A percentile compares a stretch with the other conserved stretches of the same genome.
Conservation (phyloP, 148 eudicot species). For the Rhododendron griersonianum region DNA sequence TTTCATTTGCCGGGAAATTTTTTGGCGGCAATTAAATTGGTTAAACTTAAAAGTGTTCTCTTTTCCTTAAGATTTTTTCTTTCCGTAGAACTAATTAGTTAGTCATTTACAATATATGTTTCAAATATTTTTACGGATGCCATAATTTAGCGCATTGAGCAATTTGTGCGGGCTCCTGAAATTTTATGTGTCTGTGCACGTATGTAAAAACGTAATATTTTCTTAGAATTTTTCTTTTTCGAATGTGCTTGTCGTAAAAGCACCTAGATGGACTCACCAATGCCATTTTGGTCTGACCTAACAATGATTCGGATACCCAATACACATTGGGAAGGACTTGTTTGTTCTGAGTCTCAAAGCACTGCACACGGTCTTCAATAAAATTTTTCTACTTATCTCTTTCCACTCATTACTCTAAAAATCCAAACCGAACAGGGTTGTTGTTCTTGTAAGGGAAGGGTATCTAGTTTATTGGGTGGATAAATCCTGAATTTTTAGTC, state of each 20-base stretch:
- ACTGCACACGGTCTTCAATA: rapidly evolving
- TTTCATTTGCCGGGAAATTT: not conserved
- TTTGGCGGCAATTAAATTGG: not conserved
- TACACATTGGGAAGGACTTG: too few relatives aligned
- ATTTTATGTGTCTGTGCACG: not conserved
- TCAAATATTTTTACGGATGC: too few relatives aligned
- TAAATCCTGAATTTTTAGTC: not conserved
- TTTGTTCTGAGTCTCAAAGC: too few relatives aligned
- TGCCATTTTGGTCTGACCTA: too few relatives aligned
- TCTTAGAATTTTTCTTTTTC: too few relatives aligned
- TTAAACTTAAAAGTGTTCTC: not conserved
- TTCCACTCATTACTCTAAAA: too few relatives aligned
- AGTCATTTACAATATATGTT: not conserved
- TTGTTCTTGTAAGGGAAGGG: not conserved
- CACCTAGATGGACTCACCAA: too few relatives aligned
- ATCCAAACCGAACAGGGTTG: too few relatives aligned
- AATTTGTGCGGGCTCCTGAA: not conserved
- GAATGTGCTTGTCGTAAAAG: too few relatives aligned
- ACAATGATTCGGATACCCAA: too few relatives aligned
- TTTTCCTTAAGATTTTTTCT: not conserved
- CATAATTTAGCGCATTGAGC: not conserved
- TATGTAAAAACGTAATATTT: not conserved
- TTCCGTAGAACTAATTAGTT: not conserved
- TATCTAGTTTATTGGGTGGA: not conserved
- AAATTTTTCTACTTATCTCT: too few relatives aligned